Evolutionary conservation across 2,329 filamentous ascomycete species (phyloP), one percentile per base, ranked within the genome.

Genomic region (Venturia effusa): DNA sequence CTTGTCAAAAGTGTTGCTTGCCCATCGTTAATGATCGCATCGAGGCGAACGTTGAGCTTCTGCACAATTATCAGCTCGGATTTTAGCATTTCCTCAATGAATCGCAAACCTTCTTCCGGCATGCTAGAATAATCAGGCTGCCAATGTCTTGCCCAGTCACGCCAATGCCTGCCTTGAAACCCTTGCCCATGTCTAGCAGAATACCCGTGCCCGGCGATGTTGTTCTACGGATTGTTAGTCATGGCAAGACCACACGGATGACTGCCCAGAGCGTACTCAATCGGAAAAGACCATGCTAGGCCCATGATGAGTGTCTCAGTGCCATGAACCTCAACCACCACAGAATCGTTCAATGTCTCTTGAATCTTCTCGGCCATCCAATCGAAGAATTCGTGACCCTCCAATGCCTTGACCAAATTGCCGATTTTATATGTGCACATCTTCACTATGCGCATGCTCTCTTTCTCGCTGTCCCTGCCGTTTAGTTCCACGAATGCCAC

Each of bases 261-360:
- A 60, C 6, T n/a, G 34, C 4, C 32, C 27, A 43, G n/a, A 59
- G 73, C 77, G 64, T 72, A 79, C 72, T 86, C 82, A 63, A 88
- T 79, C 0, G 85, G 85, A 71, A 88, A 87, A 3, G 84, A 86
- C 85, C 85, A 88, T 2, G 85, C 83, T 67, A 88, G 69, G 3
- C 85, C 85, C 78, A 87, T 83, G 5, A 79, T 76, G 64, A 87
- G 73, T 13, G 75, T 76, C 3, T 71, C 71, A 17, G 69, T 66
- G 55, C 72, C 77, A 63, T 77, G 75, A 37, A 77, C 73, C 27
- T 73, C 41, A 24, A 34, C 41, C 68, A 69, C 75, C 72, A 66
- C 61, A 30, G 64, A 62, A 39, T 65, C 61, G 1, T 64, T 19
- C 19, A 62, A 59, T 87, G 73, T 72, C 10, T 79, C 76, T 54